Conservation (phyloP, 2,329 filamentous ascomycete genomes). For the Xenosphaeropsis pyriputrescens region DNA sequence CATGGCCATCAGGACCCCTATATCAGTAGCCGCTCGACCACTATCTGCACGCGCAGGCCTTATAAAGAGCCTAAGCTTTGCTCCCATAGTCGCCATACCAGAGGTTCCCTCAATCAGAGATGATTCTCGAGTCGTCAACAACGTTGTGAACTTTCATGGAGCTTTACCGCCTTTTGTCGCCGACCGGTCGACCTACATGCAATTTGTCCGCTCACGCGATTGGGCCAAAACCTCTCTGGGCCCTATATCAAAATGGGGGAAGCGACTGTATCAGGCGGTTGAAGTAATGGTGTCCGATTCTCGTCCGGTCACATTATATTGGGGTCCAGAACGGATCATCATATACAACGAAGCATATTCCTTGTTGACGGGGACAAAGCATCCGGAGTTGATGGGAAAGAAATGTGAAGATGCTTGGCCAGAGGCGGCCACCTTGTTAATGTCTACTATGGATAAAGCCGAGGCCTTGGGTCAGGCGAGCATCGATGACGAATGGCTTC, state of each 20-base stretch:
- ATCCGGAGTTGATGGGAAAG: conserved; percentile 47
- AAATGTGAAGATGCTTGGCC: conserved; percentile 42
- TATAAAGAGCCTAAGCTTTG: too few relatives aligned
- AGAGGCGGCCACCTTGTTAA: conserved; percentile 26
- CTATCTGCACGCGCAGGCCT: too few relatives aligned
- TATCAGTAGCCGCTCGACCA: too few relatives aligned
- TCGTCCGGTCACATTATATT: conserved; percentile 43
- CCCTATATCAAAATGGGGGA: conserved; percentile 29
- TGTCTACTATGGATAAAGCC: conserved; percentile 22
- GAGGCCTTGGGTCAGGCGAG: conserved; percentile 18
- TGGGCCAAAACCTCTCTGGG: conserved; percentile 33
- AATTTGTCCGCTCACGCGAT: conserved; percentile 24
- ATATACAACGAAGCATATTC: conserved; percentile 65
- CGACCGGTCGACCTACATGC: not conserved
- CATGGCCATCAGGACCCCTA: too few relatives aligned
- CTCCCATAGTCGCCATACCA: too few relatives aligned
- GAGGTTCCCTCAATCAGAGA: too few relatives aligned
- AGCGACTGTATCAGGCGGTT: conserved; percentile 28
- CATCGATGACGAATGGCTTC: conserved; percentile 27
- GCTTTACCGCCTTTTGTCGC: too few relatives aligned
- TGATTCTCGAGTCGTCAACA: too few relatives aligned
- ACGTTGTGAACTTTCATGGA: too few relatives aligned
- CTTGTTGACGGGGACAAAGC: conserved; percentile 46
- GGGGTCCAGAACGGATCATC: conserved; percentile 44
- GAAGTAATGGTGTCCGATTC: conserved; percentile 28